Conservation (phyloP, 345 rosid genomes). For the Atalantia buxifolia region DNA sequence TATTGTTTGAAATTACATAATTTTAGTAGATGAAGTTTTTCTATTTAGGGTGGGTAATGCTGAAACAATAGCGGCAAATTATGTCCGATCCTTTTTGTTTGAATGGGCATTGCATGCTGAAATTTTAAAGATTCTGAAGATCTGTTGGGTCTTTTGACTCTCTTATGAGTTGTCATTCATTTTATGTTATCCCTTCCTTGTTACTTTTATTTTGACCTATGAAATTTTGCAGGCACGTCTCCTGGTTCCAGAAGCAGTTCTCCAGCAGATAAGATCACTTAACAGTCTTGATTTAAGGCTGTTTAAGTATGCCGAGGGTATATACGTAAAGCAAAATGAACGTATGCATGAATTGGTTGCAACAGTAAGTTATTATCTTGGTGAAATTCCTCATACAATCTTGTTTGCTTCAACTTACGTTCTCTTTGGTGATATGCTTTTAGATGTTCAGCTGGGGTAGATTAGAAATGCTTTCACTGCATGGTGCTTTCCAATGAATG, state of each 20-base stretch:
- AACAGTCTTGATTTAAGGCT: slow-evolving; percentile 83
- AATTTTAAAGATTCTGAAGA: neutral
- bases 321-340: slow-evolving; percentile 63
- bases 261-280: slow-evolving; percentile 64
- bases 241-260: slow-evolving; percentile 46
- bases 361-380: slow-evolving; percentile 24
- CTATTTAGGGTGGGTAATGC: neutral
- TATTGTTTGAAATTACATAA: neutral
- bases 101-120: neutral
- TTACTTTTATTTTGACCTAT: neutral
- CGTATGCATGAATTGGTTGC: slow-evolving; percentile 21
- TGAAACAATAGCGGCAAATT: neutral
- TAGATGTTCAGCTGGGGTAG: neutral
- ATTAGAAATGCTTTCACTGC: neutral
- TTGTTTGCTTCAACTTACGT: neutral
- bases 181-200: neutral
- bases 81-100: neutral
- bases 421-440: neutral
- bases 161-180: neutral
- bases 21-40: neutral
- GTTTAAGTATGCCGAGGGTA: slow-evolving; percentile 66
- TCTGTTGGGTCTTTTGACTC: neutral
- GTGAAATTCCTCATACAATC: neutral
- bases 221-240: slow-evolving; percentile 59
- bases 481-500: neutral